Evolutionary conservation across 192 early-diverging fungal genomes (phyloP).

Genomic region (Coemansia sp.): DNA sequence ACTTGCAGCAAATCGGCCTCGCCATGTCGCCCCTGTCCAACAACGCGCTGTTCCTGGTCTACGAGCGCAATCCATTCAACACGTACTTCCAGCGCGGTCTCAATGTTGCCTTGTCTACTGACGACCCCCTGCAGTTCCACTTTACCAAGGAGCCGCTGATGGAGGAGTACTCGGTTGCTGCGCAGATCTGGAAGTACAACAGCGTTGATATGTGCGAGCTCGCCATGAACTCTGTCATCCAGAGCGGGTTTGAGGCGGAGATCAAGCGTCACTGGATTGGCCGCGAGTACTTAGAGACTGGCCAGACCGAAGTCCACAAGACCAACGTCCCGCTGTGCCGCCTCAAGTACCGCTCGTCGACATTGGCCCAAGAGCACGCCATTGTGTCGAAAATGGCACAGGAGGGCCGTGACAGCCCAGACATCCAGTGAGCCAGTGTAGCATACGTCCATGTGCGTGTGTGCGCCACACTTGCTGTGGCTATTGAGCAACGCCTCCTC

Average conservation of each 20-base stretch:
- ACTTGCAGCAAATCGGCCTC: constrained; percentile 93
- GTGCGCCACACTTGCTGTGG: too few relatives aligned
- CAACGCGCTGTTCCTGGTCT: constrained; percentile 93
- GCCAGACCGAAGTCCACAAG: constrained; percentile 82
- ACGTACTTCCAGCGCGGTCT: constrained; percentile 92
- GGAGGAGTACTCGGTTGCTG: constrained; percentile 95
- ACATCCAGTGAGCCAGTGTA: too few relatives aligned
- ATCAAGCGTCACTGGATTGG: constrained; percentile 94
- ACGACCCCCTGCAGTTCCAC: constrained; percentile 97
- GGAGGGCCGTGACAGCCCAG: too few relatives aligned
- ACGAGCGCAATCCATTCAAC: constrained; percentile 91
- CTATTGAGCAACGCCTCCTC: too few relatives aligned
- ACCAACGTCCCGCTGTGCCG: constrained; percentile 93
- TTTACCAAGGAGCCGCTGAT: constrained; percentile 96
- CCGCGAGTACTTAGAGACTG: constrained; percentile 70
- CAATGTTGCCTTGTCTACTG: constrained; percentile 91
- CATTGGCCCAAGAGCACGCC: constrained; percentile 77
- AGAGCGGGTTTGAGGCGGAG: constrained; percentile 88
- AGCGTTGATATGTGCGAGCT: constrained; percentile 94
- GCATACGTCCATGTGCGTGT: too few relatives aligned
- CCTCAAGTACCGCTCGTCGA: constrained; percentile 81
- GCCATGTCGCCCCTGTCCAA: constrained; percentile 98
- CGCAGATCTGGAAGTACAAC: constrained; percentile 97
- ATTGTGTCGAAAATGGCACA: constrained; percentile 18
- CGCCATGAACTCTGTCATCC: constrained; percentile 85